Evolutionary conservation across 768 basidiomycete genomes (phyloP), one percentile per base, ranked within the genome.

Genomic region (Lenzites betulinus): DNA sequence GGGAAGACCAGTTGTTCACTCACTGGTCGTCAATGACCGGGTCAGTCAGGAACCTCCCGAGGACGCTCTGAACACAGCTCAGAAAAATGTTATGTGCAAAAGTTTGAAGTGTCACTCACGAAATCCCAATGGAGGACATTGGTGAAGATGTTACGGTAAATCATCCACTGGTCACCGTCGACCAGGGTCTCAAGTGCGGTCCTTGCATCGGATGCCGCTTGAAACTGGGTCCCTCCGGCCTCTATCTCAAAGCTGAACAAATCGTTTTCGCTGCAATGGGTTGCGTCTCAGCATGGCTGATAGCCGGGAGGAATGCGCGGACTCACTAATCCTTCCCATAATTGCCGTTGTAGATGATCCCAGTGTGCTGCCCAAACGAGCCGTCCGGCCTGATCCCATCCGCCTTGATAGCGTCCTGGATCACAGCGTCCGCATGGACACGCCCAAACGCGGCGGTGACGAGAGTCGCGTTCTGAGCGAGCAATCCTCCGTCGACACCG

Each of bases 311-410:
- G n/a, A n/a, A 7, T 36, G 38, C 20, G 7, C 3, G 0, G 18
- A 70, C 75, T 58, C 56, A 77, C 76, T 72, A 78, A 63, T 77
- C 77, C 48, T 77, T 77, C 9, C 80, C 87, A 65, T 89, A 88
- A 66, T 88, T 88, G 30, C 87, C 87, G 48, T 85, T 87, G 67
- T 88, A 89, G 5, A 87, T 70, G n/a, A 88, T 77, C 11, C 87
- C 86, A 20, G 67, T 69, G 70, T 88, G 87, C 68, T 88, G 74
- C 7, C 68, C 67, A 36, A 76, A 76, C 28, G 68, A 70, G 4
- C 76, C 76, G 60, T 78, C 77, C 1, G 70, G 66, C 38, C 74
- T 68, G 28, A 89, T 85, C 12, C 88, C 88, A 67, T 90, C 87
- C 15, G 77, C 81, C 57, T 76, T 78, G 22, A 78, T 60, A 0